Evolutionary conservation across 208 protist species (phyloP).

Genomic region (Trypanosoma scelopori): DNA sequence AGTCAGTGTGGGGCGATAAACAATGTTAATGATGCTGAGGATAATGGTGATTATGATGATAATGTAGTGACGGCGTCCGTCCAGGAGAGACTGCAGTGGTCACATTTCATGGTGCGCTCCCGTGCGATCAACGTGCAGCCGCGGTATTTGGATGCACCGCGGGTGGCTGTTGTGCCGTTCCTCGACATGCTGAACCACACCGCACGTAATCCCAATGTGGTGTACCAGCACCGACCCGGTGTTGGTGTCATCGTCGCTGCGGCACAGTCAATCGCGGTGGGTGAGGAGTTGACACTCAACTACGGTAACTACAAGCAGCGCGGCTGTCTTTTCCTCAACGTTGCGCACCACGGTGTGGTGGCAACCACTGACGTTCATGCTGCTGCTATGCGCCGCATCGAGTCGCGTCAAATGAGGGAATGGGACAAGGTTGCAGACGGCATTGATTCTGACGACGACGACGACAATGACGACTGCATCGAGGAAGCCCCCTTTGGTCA

Average conservation of each 20-base stretch:
- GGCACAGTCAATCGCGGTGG: conserved; percentile 40
- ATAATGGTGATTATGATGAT: conserved; percentile 2
- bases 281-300: conserved; percentile 73
- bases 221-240: conserved; percentile 38
- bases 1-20: neutral
- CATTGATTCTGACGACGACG: neutral
- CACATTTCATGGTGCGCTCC: conserved; percentile 88
- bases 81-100: conserved; percentile 54
- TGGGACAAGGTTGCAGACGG: conserved; percentile 20
- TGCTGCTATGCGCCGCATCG: conserved; percentile 23
- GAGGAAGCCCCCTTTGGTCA: conserved; percentile 32
- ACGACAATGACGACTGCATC: neutral
- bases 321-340: conserved; percentile 63
- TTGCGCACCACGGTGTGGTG: neutral
- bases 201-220: conserved; percentile 47
- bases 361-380: neutral
- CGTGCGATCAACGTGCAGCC: conserved; percentile 60
- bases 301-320: conserved; percentile 72
- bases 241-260: conserved; percentile 54
- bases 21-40: conserved; percentile 14
- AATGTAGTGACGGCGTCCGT: neutral
- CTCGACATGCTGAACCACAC: conserved; percentile 86
- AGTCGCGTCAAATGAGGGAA: conserved; percentile 25
- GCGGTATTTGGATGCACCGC: conserved; percentile 10
- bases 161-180: conserved; percentile 67